Evolutionary conservation across 495 filamentous ascomycete genomes (phyloP).

Genomic region (Hypoxylon cercidicola): DNA sequence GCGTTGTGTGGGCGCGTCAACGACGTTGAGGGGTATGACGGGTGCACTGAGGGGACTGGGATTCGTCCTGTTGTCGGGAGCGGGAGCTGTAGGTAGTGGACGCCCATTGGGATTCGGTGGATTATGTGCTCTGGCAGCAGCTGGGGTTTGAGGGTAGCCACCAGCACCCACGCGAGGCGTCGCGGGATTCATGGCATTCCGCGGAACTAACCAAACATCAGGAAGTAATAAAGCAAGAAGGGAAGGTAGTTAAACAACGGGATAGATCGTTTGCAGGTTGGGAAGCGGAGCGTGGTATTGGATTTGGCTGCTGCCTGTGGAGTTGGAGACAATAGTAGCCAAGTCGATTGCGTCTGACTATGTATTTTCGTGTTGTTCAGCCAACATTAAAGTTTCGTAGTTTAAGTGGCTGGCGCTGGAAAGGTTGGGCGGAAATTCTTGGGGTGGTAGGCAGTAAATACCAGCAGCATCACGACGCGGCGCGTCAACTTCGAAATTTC

Average conservation of each 20-base stretch:
- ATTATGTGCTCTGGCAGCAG: slow-evolving; percentile 34
- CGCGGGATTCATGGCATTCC: slow-evolving; percentile 60
- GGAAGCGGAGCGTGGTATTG: neutral
- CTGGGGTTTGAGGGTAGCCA: slow-evolving; percentile 56
- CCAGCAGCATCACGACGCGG: slow-evolving; percentile 35
- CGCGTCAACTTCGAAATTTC: slow-evolving; percentile 36
- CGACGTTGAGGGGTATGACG: slow-evolving; percentile 75
- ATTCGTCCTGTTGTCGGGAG: slow-evolving; percentile 46
- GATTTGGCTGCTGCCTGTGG: neutral
- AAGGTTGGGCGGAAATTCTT: slow-evolving; percentile 23
- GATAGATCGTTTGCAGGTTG: neutral
- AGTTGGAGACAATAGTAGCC: neutral
- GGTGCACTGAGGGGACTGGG: slow-evolving; percentile 57
- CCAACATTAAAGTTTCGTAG: no score
- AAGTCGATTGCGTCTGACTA: neutral
- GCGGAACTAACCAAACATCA: slow-evolving; percentile 40
- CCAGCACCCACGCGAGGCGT: slow-evolving; percentile 51
- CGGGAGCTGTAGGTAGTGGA: slow-evolving; percentile 53
- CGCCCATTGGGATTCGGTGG: slow-evolving; percentile 24
- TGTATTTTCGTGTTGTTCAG: slow-evolving; percentile 2
- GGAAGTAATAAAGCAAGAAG: neutral
- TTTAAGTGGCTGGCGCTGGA: slow-evolving; percentile 16
- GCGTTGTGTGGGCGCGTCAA: slow-evolving; percentile 90
- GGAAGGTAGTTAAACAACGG: neutral
- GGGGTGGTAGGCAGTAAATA: slow-evolving; percentile 22